Evolutionary conservation across 306 rosid species (phyloP), one percentile per base, ranked within the genome.

Genomic region (Potentilla sterilis): DNA sequence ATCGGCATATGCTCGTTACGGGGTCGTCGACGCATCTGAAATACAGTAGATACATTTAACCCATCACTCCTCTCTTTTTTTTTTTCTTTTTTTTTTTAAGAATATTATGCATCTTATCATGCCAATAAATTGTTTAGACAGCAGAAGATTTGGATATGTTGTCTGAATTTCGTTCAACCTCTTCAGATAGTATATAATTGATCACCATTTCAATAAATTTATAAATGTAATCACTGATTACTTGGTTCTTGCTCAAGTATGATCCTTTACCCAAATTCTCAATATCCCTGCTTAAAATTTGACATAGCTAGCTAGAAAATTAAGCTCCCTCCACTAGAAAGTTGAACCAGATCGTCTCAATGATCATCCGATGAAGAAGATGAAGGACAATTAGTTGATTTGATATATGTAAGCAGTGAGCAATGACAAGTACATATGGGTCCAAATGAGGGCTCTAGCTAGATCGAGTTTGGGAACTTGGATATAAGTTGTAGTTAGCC

Each of bases 381-480:
- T 42, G 64, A 71, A 4, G 22, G n/a, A 61, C 59, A 68, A 68
- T 16, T 65, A n/a, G n/a, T n/a, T 68, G 77, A 69, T 82, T 44
- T 81, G 40, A 77, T 34, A 21, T 4, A 14, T n/a, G 2, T 2
- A 59, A 2, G 35, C 18, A 35, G 74, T 32, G 71, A 37, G 74
- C 59, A 42, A 54, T 67, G 47, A 32, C 58, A 62, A n/a, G n/a
- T n/a, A 63, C 42, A 12, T 4, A 81, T 81, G 75, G 81, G 84
- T 69, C 62, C 84, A 42, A 40, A 42, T 38, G 73, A 37, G 15
- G 74, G 72, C 22, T 14, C 44, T 63, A 63, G 68, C 44, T 63
- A 35, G 22, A 28, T 28, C 28, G 28, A 32, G 42, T 62, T 32
- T 5, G 67, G 67, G n/a, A 62, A 62, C 4, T 32, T 14, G n/a